Evolutionary conservation across 139 green algal species (phyloP).

Genomic region (Mesotaenium endlicherianum): DNA sequence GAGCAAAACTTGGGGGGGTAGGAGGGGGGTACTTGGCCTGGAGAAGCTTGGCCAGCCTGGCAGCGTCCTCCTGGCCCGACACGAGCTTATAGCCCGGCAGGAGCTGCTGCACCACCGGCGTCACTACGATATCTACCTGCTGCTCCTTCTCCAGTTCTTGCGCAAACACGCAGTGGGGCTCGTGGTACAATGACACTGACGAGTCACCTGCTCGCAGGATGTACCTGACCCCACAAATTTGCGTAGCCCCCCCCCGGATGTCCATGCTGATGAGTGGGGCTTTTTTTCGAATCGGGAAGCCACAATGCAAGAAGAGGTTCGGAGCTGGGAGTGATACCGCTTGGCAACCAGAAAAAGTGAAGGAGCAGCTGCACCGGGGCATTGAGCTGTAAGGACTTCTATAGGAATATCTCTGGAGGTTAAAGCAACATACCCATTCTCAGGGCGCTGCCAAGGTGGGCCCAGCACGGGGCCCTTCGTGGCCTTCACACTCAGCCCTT

Average conservation of each 20-base stretch:
- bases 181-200: constrained; percentile 31
- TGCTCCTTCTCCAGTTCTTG: constrained; percentile 15
- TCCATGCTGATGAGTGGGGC: too few species aligned
- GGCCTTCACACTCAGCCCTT: constrained; percentile 10
- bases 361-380: neutral
- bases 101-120: constrained; percentile 38
- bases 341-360: too few species aligned
- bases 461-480: constrained; percentile 31
- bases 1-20: neutral
- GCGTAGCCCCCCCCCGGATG: too few species aligned
- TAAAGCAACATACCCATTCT: constrained; percentile 38
- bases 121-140: constrained; percentile 31
- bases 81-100: constrained; percentile 30
- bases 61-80: constrained; percentile 31
- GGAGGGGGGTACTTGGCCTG: constrained; percentile 2
- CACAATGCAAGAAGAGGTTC: too few species aligned
- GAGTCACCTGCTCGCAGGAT: neutral
- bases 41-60: neutral
- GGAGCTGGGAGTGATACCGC: too few species aligned
- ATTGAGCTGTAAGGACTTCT: neutral
- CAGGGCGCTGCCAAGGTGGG: constrained; percentile 41
- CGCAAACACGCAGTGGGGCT: constrained; percentile 46
- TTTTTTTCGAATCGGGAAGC: too few species aligned
- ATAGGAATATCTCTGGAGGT: too few species aligned
- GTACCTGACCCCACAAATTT: constrained; percentile 24